Percentiles rank a stretch among this genome's conserved stretches.
Conservation (phyloP, 495 filamentous ascomycete species). For the Penicillium dipodomyicola region DNA sequence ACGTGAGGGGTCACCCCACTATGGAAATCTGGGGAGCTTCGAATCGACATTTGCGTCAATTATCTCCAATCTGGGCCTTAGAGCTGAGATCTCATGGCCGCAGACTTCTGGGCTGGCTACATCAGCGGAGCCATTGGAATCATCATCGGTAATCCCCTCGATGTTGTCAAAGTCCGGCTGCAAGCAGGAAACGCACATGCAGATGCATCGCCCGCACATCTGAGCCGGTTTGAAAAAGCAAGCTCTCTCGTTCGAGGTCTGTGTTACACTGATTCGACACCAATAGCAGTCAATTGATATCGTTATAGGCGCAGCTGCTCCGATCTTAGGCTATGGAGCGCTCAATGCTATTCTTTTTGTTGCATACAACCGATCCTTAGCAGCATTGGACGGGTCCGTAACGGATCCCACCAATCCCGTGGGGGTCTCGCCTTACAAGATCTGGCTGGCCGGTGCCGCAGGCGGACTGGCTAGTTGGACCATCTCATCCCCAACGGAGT, state of each 20-base stretch:
- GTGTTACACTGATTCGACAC: constrained; percentile 1
- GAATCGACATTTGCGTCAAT: constrained; percentile 1
- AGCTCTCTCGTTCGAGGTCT: constrained; percentile 50
- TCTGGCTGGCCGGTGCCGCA: constrained; percentile 72
- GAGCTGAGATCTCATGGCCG: constrained; percentile 53
- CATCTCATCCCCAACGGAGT: constrained; percentile 79
- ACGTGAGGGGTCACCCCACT: constrained; percentile 12
- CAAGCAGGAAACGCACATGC: constrained; percentile 56
- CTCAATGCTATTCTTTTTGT: constrained; percentile 86
- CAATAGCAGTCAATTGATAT: constrained; percentile 7
- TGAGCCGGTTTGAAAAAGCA: constrained; percentile 43
- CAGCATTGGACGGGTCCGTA: constrained; percentile 49
- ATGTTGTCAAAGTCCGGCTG: constrained; percentile 78
- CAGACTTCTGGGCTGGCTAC: constrained; percentile 87
- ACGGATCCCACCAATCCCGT: constrained; percentile 40
- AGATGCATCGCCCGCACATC: constrained; percentile 22
- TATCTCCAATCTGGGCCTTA: not conserved
- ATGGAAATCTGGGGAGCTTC: constrained; percentile 11
- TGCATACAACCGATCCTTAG: constrained; percentile 75
- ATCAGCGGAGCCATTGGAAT: constrained; percentile 79
- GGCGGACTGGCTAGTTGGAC: constrained; percentile 79
- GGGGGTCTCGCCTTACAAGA: constrained; percentile 40
- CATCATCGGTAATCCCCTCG: constrained; percentile 82
- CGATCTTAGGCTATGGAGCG: constrained; percentile 82
- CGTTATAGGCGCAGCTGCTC: constrained; percentile 65